Base-by-base conservation (phyloP, 2,329 filamentous ascomycete species). In the Ophiostoma perfectum region DNA sequence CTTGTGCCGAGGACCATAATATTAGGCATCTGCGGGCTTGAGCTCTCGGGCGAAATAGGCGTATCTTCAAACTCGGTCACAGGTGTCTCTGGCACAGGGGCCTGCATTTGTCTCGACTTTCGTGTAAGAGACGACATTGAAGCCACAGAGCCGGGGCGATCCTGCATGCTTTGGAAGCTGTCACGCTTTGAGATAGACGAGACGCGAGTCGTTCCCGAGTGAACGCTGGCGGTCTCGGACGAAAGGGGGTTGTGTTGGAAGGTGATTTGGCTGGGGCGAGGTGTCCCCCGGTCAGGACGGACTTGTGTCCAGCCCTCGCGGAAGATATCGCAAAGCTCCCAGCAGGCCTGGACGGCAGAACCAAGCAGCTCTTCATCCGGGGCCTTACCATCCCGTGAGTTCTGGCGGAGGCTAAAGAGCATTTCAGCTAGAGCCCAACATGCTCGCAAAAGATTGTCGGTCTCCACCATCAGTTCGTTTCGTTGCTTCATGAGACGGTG, bases 401-500 rank as follows among this genome's bases (percentile, higher is more conserved):
- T 94, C 74, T 97, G 93, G 2, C 93, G 88, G 55, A 98, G 83
- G 76, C 88, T 96, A 78, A 97, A 97, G 0, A 98, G 85, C 88
- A 96, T 96, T 77, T 97, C 93, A 7, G 93, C 92, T 12, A 98
- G 80, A 3, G 89, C 86, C 94, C 94, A 97, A 75, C 93, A 97
- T 36, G 93, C 91, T 68, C 89, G 86, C 3, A 97, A 83, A 4
- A 97, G 82, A 6, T 91, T 88, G 76, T 97, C 93, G 0, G 92
- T 94, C 74, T 97, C 92, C 71, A 90, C 89, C 0, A 88, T 88
- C 2, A 93, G 78, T 41, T 91, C 89, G 67, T 86, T 90, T 69
- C 91, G 86, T 77, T 97, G 92, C 77, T 96, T 97, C 93, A 97
- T 97, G n/a, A 97, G 80, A 52, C 94, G 88, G 77, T 97, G 94